These are phyloP conservation scores for Vaccinium myrtillus DNA, from an alignment of 148 eudicot genomes.

Conservation along the genomic window DNA sequence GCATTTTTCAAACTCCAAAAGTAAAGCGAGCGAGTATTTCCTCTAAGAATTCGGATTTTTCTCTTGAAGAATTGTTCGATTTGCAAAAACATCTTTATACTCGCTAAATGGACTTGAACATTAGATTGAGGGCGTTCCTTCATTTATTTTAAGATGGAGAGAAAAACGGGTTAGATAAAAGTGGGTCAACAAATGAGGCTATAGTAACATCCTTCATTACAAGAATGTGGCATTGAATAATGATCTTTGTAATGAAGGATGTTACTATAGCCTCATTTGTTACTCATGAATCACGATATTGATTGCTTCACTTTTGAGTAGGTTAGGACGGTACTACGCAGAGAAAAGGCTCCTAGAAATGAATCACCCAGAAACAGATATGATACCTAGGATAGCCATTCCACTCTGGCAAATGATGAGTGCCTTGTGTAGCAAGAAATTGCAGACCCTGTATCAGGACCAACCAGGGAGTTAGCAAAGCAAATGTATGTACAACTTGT, in stretches of 20 bases:
- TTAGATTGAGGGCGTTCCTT: too few species aligned
- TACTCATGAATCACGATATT: not conserved
- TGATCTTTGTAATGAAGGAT: too few species aligned
- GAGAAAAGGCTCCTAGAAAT: conserved; percentile 24
- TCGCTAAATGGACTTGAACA: too few species aligned
- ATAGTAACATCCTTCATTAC: not conserved
- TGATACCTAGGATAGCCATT: conserved; percentile 36
- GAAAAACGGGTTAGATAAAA: too few species aligned
- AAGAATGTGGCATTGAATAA: not conserved
- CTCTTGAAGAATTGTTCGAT: too few species aligned
- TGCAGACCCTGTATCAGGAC: conserved; percentile 48
- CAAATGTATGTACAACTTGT: conserved; percentile 66
- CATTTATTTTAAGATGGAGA: too few species aligned
- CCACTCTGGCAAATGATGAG: conserved; percentile 56
- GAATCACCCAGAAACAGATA: conserved; percentile 40
- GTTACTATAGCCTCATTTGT: not conserved
- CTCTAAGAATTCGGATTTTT: too few species aligned
- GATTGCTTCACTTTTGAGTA: not conserved
- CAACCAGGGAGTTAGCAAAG: conserved; percentile 61
- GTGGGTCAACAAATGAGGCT: too few species aligned
- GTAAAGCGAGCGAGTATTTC: too few species aligned
- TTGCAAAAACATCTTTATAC: too few species aligned
- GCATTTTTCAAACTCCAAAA: too few species aligned
- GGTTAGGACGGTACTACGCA: not conserved
- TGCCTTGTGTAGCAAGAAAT: conserved; percentile 58